These are phyloP conservation scores for Leccinum huronense DNA, from an alignment of 1,284 basidiomycete species.

Conservation along the genomic window DNA sequence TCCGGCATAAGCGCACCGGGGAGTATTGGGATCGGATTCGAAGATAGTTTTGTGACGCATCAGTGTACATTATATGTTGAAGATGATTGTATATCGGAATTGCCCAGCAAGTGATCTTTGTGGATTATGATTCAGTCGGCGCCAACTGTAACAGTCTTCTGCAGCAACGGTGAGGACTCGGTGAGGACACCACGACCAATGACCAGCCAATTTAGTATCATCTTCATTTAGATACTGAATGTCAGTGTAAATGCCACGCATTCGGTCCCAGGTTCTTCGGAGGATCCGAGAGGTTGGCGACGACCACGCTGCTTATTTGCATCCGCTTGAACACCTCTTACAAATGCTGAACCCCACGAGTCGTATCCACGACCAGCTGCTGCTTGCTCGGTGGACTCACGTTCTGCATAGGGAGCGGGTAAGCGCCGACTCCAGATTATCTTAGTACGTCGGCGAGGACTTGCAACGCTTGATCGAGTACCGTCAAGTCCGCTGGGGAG, in stretches of 20 bases:
- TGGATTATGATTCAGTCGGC: neutral
- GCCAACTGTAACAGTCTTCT: neutral
- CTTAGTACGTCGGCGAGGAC: neutral
- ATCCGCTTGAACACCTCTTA: constrained; percentile 41
- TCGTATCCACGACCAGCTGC: constrained; percentile 38
- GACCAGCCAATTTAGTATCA: neutral
- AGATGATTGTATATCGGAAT: neutral
- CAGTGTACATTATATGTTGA: neutral
- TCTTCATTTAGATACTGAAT: neutral
- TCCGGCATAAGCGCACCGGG: neutral
- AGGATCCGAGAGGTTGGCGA: neutral
- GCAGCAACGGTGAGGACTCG: neutral
- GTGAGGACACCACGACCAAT: neutral
- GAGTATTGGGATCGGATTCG: neutral
- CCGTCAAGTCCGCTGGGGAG: neutral
- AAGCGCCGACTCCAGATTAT: neutral
- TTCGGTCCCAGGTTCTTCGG: neutral
- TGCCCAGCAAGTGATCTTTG: neutral
- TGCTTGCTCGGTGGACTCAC: constrained; percentile 28
- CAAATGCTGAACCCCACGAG: constrained; percentile 38
- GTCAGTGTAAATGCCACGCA: neutral
- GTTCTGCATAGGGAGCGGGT: constrained; percentile 5
- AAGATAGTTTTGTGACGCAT: neutral
- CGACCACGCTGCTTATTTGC: constrained; percentile 18
- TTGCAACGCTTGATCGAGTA: neutral